These are phyloP conservation scores for Amaranthus palmeri DNA, from an alignment of 148 eudicot genomes.

Conservation along the genomic window DNA sequence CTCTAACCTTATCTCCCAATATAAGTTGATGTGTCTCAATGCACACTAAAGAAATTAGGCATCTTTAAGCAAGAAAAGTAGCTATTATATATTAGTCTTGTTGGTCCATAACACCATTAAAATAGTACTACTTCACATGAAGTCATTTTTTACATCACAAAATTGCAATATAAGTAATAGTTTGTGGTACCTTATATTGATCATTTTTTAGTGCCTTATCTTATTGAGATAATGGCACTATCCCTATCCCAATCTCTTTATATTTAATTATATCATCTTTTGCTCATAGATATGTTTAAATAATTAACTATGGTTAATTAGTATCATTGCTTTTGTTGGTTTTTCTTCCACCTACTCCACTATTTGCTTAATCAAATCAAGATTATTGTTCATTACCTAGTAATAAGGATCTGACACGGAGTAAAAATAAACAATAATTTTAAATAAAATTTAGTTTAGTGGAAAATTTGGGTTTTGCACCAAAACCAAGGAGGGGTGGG, in stretches of 20 bases:
- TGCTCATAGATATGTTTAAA: slow-evolving; percentile 7
- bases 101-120: slow-evolving; percentile 17
- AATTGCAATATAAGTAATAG: background rate
- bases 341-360: slow-evolving; percentile 13
- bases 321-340: slow-evolving; percentile 18
- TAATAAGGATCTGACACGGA: too few relatives aligned
- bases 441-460: too few relatives aligned
- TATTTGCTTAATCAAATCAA: slow-evolving; percentile 5
- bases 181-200: background rate
- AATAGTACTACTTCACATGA: background rate
- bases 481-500: too few relatives aligned
- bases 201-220: slow-evolving; percentile 22
- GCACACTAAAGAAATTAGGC: background rate
- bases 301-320: background rate
- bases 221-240: slow-evolving; percentile 11
- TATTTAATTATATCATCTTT: background rate
- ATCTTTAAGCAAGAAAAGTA: background rate
- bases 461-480: too few relatives aligned
- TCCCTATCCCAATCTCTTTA: slow-evolving; percentile 10
- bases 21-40: too few relatives aligned
- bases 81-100: background rate
- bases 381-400: too few relatives aligned
- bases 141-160: background rate
- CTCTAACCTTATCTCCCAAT: too few relatives aligned
- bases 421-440: too few relatives aligned